These are phyloP conservation scores for Aspergillus novofumigatus DNA, from an alignment of 2,329 filamentous ascomycete species.

Conservation along the genomic window DNA sequence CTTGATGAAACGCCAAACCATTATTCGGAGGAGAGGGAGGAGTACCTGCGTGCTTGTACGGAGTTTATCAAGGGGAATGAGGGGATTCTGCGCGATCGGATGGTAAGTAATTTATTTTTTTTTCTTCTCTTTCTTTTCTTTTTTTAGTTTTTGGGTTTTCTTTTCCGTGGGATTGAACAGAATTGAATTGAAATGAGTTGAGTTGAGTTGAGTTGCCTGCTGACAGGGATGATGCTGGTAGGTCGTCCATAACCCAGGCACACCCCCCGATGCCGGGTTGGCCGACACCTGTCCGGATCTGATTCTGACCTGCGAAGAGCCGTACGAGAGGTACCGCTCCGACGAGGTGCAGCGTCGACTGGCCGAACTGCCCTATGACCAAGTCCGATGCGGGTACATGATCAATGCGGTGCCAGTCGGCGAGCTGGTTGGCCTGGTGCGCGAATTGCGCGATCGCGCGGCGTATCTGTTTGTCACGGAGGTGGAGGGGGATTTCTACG, in stretches of 20 bases:
- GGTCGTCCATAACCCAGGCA: constrained; percentile 16
- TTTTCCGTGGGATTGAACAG: too few species aligned
- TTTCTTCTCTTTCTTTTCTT: too few species aligned
- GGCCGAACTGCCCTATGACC: constrained; percentile 4
- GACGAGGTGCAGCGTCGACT: constrained; percentile 13
- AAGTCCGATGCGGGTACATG: constrained; percentile 9
- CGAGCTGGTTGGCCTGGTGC: constrained; percentile 11
- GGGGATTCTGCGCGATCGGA: constrained; percentile 6
- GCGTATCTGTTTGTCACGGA: constrained; percentile 15
- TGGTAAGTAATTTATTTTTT: not conserved
- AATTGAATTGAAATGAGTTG: too few species aligned
- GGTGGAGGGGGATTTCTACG: constrained; percentile 13
- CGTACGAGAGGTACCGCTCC: constrained; percentile 8
- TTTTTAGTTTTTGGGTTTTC: too few species aligned
- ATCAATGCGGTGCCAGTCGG: constrained; percentile 12
- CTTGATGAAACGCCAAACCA: constrained; percentile 17
- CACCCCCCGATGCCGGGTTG: constrained; percentile 8
- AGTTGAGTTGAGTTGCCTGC: too few species aligned
- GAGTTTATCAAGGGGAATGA: constrained; percentile 2
- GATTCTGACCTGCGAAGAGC: constrained; percentile 13
- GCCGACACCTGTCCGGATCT: constrained; percentile 7
- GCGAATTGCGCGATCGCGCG: constrained; percentile 8
- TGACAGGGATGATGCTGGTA: too few species aligned
- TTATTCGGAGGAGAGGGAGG: not conserved
- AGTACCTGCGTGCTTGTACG: constrained; percentile 6